Percentiles rank a stretch among this genome's conserved stretches.
These are phyloP conservation scores for Arxiozyma telluris DNA, from an alignment of 1,139 yeast species.

Conservation along the genomic window DNA sequence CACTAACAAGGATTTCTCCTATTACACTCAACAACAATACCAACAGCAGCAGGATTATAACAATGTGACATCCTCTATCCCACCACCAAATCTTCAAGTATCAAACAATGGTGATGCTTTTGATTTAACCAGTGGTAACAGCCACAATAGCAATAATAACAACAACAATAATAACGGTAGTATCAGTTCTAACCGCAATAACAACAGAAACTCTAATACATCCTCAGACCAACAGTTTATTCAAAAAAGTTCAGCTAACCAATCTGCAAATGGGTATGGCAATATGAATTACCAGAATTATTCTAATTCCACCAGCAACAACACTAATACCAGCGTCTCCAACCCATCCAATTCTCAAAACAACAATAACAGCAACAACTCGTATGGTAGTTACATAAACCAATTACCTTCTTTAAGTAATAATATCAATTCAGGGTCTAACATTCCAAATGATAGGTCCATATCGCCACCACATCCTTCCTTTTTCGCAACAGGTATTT, in stretches of 20 bases:
- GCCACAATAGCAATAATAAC: neutral
- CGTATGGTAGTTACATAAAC: neutral
- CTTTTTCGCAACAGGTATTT: neutral
- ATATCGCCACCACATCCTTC: constrained; percentile 2
- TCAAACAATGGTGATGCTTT: neutral
- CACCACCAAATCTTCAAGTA: neutral
- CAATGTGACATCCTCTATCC: neutral
- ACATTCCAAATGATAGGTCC: neutral
- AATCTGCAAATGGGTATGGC: neutral
- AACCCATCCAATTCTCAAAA: neutral
- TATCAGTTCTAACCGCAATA: neutral
- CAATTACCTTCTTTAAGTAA: constrained; percentile 1
- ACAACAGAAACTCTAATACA: neutral
- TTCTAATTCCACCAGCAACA: neutral
- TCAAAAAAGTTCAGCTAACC: neutral
- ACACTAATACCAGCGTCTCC: neutral
- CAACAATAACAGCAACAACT: neutral
- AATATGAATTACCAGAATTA: neutral
- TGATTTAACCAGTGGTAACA: neutral
- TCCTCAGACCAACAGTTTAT: neutral
- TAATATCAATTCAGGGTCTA: neutral
- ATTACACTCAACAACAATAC: neutral
- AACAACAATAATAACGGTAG: neutral
- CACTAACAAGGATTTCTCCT: neutral
- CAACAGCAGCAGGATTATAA: constrained; percentile 1